Evolutionary conservation across 1,284 basidiomycete species (phyloP).

Genomic region (Trametes versicolor): DNA sequence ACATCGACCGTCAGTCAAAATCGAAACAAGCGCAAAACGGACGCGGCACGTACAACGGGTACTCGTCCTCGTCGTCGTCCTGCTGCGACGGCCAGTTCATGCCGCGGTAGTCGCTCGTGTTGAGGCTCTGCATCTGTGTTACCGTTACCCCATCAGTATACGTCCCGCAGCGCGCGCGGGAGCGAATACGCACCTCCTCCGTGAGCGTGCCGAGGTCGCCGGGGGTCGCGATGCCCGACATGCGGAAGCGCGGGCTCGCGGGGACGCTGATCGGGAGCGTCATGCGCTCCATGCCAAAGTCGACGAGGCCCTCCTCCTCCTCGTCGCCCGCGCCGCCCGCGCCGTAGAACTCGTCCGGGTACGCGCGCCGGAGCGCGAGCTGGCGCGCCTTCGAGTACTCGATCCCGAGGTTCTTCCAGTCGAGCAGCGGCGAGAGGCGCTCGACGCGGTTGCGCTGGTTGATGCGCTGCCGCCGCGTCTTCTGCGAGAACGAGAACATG

Average conservation of each 20-base stretch:
- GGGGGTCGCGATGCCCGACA: constrained; percentile 82
- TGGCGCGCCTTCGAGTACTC: constrained; percentile 98
- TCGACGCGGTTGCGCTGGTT: constrained; percentile 99
- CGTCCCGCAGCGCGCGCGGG: background rate
- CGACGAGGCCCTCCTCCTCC: constrained; percentile 63
- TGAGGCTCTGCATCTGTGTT: constrained; percentile 81
- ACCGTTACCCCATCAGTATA: constrained; percentile 5
- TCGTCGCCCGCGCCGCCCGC: constrained; percentile 53
- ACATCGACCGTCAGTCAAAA: background rate
- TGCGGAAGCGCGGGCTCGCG: constrained; percentile 84
- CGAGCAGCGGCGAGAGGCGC: constrained; percentile 89
- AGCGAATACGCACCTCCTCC: constrained; percentile 69
- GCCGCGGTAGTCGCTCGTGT: constrained; percentile 91
- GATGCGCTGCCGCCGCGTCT: constrained; percentile 96
- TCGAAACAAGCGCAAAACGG: constrained; percentile 2
- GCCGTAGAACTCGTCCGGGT: constrained; percentile 90
- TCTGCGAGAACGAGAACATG: constrained; percentile 85
- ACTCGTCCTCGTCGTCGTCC: constrained; percentile 91
- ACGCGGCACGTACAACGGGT: constrained; percentile 77
- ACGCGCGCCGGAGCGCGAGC: constrained; percentile 91
- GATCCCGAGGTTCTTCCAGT: constrained; percentile 98
- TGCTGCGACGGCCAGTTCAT: constrained; percentile 66
- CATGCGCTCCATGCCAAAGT: constrained; percentile 71
- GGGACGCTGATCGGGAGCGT: constrained; percentile 81
- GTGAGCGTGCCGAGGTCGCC: constrained; percentile 95